Base-by-base conservation (phyloP, 2,329 filamentous ascomycete genomes). In the Orbilia oligospora region DNA sequence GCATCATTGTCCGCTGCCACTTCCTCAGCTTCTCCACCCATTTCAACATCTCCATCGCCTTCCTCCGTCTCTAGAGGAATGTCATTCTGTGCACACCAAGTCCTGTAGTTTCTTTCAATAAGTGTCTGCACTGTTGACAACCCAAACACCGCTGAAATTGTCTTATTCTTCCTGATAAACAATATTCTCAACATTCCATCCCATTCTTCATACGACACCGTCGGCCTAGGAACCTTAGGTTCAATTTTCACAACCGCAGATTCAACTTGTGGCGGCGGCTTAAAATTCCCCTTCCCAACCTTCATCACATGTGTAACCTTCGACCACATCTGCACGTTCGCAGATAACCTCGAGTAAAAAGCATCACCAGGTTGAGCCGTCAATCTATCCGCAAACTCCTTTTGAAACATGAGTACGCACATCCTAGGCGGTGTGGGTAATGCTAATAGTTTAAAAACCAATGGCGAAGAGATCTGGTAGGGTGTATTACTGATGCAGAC, bases 221-320 rank as follows among this genome's bases (percentile, higher is more conserved):
- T 91, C 67, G 95, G 95, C 44, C 93, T 87, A 10, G 94, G 94
- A 44, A 89, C 88, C 86, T 97, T 97, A 22, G 94, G 94, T 83
- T 95, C 93, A 81, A 97, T 92, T 77, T 94, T 89, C 58, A 97
- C 94, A 5, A 97, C 94, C 73, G 92, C 94, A 6, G 90, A 93
- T 85, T 99, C 96, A 73, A 99, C 96, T 83, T 93, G 90, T 8
- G 96, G 96, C 0, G 96, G 95, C 0, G 96, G 96, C 80, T 93
- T 93, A 88, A 98, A 99, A 86, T 98, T 98, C 85, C 97, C 96
- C 85, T 91, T 92, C 80, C 94, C 94, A 55, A 98, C 95, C 63
- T 80, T 83, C 84, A 88, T 87, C n/a, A 86, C 87, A 82, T 87
- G 88, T 24, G 87, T 87, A 64, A 91, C 90, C 82, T 90, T 91